phyloP scores from a whole-genome alignment of 306 rosid genomes.

The Ochetophila trinervis region DNA sequence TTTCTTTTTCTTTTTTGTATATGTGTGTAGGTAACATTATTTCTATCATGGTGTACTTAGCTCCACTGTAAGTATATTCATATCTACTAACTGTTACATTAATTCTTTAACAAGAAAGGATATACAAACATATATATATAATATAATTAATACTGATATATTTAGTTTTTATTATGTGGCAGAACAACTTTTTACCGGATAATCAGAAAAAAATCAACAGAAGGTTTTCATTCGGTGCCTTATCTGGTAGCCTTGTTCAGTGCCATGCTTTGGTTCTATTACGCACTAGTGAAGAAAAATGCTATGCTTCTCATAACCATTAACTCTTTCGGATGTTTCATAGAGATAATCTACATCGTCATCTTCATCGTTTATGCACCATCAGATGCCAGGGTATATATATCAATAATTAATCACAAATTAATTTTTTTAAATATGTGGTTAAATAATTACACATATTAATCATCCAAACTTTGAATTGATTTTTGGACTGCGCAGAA shows the following conservation, averaged over 20 bases:
- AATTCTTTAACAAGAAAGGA: background rate
- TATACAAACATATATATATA: background rate
- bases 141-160: background rate
- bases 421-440: too few relatives aligned
- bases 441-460: too few relatives aligned
- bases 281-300: slow-evolving; percentile 52
- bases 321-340: slow-evolving; percentile 66
- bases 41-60: slow-evolving; percentile 82
- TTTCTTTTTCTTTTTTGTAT: slow-evolving; percentile 2
- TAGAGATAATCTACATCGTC: slow-evolving; percentile 56
- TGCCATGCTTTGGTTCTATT: slow-evolving; percentile 74
- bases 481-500: slow-evolving; percentile 30
- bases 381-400: slow-evolving; percentile 49
- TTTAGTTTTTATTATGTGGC: background rate
- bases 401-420: background rate
- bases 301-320: slow-evolving; percentile 75
- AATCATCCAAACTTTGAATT: background rate
- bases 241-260: slow-evolving; percentile 84
- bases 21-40: slow-evolving; percentile 61
- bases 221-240: slow-evolving; percentile 75
- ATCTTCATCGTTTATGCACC: slow-evolving; percentile 56
- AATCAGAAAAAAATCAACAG: slow-evolving; percentile 70
- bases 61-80: slow-evolving; percentile 67
- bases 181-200: slow-evolving; percentile 77
- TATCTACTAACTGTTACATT: background rate